Evolutionary conservation across 306 rosid species (phyloP).

Genomic region (Dalbergia cochinchinensis): DNA sequence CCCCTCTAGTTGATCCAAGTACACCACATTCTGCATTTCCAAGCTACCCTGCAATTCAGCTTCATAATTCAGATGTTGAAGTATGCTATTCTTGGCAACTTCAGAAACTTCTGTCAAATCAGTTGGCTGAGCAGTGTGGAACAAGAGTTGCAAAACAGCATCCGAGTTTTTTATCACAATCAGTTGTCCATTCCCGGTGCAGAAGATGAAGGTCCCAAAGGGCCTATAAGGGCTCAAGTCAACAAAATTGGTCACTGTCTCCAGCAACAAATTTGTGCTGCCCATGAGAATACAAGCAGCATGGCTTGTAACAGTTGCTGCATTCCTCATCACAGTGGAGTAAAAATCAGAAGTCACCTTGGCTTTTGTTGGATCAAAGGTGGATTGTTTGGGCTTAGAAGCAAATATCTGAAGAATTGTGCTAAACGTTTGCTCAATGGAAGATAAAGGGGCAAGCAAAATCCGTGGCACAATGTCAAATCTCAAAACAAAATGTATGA

Average conservation of each 20-base stretch:
- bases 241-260: slow-evolving; percentile 59
- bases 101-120: slow-evolving; percentile 27
- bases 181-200: slow-evolving; percentile 57
- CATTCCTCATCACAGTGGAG: slow-evolving; percentile 60
- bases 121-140: slow-evolving; percentile 60
- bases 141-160: slow-evolving; percentile 77
- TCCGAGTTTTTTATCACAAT: slow-evolving; percentile 63
- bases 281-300: slow-evolving; percentile 81
- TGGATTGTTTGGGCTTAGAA: not conserved
- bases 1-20: slow-evolving; percentile 48
- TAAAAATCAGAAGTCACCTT: slow-evolving; percentile 41
- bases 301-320: slow-evolving; percentile 62
- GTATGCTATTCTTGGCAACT: slow-evolving; percentile 54
- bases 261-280: slow-evolving; percentile 63
- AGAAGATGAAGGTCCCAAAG: slow-evolving; percentile 75
- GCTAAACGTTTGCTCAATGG: slow-evolving; percentile 40
- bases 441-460: slow-evolving; percentile 67
- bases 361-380: not conserved
- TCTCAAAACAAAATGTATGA: slow-evolving; percentile 69
- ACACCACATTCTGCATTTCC: slow-evolving; percentile 48
- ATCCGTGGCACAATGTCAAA: slow-evolving; percentile 78
- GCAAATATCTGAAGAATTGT: slow-evolving; percentile 49
- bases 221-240: slow-evolving; percentile 83
- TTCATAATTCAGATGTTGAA: slow-evolving; percentile 57
- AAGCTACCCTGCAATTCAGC: slow-evolving; percentile 49